Evolutionary conservation across 1,284 basidiomycete species (phyloP).

Genomic region (Tranzscheliella williamsii): DNA sequence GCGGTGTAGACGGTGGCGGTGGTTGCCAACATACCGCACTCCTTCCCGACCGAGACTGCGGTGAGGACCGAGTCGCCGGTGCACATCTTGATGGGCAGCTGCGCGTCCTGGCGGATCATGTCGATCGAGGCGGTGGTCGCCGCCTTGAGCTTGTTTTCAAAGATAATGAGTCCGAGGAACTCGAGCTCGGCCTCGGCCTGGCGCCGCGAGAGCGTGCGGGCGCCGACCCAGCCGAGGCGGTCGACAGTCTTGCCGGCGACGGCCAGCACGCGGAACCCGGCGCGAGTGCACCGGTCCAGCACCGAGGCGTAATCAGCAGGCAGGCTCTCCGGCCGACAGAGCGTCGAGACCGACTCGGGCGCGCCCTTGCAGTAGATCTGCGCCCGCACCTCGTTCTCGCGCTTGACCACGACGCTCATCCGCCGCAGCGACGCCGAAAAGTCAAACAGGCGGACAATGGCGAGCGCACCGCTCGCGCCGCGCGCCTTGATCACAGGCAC

Average conservation of each 20-base stretch:
- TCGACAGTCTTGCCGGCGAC: constrained; percentile 23
- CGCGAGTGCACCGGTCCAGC: constrained; percentile 20
- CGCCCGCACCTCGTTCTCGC: background rate
- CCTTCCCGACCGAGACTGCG: constrained; percentile 35
- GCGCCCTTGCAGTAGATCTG: constrained; percentile 36
- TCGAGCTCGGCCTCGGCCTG: constrained; percentile 17
- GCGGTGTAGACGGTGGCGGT: constrained; percentile 22
- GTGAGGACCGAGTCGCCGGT: constrained; percentile 45
- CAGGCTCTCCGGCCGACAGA: constrained; percentile 10
- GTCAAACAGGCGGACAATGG: constrained; percentile 23
- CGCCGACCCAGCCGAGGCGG: constrained; percentile 10
- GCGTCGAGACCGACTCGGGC: constrained; percentile 14
- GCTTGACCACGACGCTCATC: constrained; percentile 39
- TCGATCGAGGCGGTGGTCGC: constrained; percentile 16
- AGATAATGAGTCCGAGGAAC: constrained; percentile 36
- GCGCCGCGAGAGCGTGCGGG: constrained; percentile 3
- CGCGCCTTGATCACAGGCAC: constrained; percentile 17
- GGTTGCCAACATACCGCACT: constrained; percentile 21
- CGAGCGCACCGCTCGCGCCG: background rate
- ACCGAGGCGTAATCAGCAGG: constrained; percentile 21
- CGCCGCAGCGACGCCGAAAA: constrained; percentile 26
- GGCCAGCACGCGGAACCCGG: constrained; percentile 35
- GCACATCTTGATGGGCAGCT: constrained; percentile 40
- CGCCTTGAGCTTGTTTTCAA: constrained; percentile 37
- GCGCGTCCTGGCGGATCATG: constrained; percentile 22